Evolutionary conservation across 2,329 filamentous ascomycete genomes (phyloP).

Genomic region (Capronia coronata): DNA sequence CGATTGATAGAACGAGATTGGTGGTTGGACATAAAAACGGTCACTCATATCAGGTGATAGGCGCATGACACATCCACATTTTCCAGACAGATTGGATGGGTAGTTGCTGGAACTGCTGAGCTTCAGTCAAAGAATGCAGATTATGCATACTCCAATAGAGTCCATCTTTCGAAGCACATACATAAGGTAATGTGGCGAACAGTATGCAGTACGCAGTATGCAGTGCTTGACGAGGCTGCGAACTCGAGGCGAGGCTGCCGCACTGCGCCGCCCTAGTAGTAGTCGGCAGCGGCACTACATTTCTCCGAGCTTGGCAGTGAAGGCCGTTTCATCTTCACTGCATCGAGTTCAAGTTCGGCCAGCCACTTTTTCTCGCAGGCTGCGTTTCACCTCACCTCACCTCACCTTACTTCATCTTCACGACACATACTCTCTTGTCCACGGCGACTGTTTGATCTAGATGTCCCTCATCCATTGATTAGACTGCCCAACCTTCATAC

Average conservation of each 20-base stretch:
- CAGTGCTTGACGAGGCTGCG: neutral
- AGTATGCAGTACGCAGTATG: no score
- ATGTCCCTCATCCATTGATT: neutral
- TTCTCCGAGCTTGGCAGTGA: constrained; percentile 7
- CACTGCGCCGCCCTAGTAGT: no score
- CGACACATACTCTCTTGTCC: neutral
- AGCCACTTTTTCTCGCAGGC: constrained; percentile 2
- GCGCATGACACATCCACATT: neutral
- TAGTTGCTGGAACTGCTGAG: no score
- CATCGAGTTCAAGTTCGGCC: no score
- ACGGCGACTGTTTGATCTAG: neutral
- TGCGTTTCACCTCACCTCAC: neutral
- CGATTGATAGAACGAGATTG: constrained; percentile 1
- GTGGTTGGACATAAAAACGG: neutral
- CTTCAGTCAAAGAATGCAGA: no score
- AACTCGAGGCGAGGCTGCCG: neutral
- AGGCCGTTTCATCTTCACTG: no score
- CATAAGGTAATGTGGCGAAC: no score
- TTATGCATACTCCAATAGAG: no score
- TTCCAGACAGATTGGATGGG: no score
- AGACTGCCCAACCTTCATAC: no score
- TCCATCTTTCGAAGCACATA: no score
- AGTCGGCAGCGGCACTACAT: neutral
- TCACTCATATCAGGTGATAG: neutral
- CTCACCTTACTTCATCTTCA: neutral